Evolutionary conservation across 306 rosid species (phyloP).

Genomic region (Leucaena leucocephala): DNA sequence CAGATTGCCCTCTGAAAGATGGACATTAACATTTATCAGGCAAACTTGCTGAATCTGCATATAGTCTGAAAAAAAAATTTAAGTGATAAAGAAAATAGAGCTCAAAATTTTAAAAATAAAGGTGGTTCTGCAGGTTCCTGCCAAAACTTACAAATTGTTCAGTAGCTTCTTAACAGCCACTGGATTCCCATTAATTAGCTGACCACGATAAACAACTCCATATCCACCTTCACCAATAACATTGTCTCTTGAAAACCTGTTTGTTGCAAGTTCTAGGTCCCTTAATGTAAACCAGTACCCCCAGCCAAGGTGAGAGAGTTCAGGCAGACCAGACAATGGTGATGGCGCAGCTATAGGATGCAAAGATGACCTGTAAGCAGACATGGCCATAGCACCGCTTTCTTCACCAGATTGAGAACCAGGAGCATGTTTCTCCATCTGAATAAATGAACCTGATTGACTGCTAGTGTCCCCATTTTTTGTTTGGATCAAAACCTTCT

Average conservation of each 20-base stretch:
- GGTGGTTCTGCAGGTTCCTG: not conserved
- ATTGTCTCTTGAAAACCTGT: slow-evolving; percentile 72
- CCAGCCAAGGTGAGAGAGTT: slow-evolving; percentile 80
- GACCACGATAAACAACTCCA: slow-evolving; percentile 78
- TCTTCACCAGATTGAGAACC: slow-evolving; percentile 70
- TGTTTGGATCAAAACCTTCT: slow-evolving; percentile 61
- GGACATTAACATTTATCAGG: slow-evolving; percentile 17
- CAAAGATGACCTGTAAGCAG: slow-evolving; percentile 51
- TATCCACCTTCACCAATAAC: slow-evolving; percentile 81
- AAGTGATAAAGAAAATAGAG: not conserved
- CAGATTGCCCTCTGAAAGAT: slow-evolving; percentile 79
- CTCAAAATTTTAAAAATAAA: slow-evolving; percentile 4
- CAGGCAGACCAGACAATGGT: slow-evolving; percentile 78
- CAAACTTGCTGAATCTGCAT: not conserved
- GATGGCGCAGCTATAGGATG: slow-evolving; percentile 57
- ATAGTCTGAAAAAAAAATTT: slow-evolving; percentile 4
- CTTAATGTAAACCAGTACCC: slow-evolving; percentile 91
- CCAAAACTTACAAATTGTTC: slow-evolving; percentile 67
- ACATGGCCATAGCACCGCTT: slow-evolving; percentile 41
- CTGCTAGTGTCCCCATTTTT: slow-evolving; percentile 62
- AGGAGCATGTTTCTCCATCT: slow-evolving; percentile 54
- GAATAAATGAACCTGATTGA: slow-evolving; percentile 66
- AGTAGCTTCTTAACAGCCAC: slow-evolving; percentile 88
- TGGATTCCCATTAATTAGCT: slow-evolving; percentile 67
- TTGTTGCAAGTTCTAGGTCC: slow-evolving; percentile 83